Percentiles rank a stretch among this genome's conserved stretches.
Conservation (phyloP, 208 protist species). For the Trypanosoma congolense region DNA sequence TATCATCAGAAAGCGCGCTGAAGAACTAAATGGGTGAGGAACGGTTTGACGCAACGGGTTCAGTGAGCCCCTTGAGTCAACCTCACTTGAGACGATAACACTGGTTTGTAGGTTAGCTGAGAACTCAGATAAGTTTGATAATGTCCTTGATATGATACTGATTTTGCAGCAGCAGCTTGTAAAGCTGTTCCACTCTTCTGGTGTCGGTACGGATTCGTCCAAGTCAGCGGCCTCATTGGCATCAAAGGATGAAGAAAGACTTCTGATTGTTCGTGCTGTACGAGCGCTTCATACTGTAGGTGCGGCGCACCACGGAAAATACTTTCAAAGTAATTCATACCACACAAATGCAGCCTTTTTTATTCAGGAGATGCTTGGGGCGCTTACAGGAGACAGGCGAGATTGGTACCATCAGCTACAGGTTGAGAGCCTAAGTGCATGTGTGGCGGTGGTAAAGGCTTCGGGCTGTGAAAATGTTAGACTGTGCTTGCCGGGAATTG, state of each 20-base stretch:
- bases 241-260: slow-evolving; percentile 65
- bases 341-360: slow-evolving; percentile 77
- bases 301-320: slow-evolving; percentile 23
- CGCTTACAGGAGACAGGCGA: slow-evolving; percentile 62
- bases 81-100: neutral
- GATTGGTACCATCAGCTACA: slow-evolving; percentile 78
- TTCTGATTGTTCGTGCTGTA: slow-evolving; percentile 53
- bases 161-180: slow-evolving; percentile 72
- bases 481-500: slow-evolving; percentile 67
- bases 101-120: slow-evolving; percentile 27
- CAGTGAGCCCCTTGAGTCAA: slow-evolving; percentile 3
- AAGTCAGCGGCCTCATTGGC: slow-evolving; percentile 31
- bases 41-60: neutral
- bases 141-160: slow-evolving; percentile 34
- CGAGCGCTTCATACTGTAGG: slow-evolving; percentile 46
- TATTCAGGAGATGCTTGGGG: slow-evolving; percentile 73
- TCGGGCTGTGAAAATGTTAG: slow-evolving; percentile 55
- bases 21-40: neutral
- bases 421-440: slow-evolving; percentile 52
- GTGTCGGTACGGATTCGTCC: slow-evolving; percentile 2
- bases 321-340: slow-evolving; percentile 48
- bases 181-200: slow-evolving; percentile 37
- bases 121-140: slow-evolving; percentile 36
- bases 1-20: neutral
- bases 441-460: slow-evolving; percentile 43